These are phyloP conservation scores for Leishmania amazonensis DNA, from an alignment of 208 protist genomes.

Conservation along the genomic window DNA sequence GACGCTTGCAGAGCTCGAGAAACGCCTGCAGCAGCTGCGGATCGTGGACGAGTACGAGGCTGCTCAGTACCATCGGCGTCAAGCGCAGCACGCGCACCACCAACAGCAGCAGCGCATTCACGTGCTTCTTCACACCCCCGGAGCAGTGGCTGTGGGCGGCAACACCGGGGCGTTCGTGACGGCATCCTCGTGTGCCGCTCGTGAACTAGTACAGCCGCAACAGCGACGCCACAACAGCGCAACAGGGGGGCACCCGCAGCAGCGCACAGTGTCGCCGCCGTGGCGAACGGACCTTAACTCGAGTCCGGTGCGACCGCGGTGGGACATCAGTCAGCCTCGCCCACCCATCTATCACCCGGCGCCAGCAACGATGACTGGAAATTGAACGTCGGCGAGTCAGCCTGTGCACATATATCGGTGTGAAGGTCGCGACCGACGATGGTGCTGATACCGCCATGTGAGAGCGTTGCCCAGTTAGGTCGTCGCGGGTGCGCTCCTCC, in stretches of 20 bases:
- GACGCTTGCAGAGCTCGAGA: slow-evolving; percentile 58
- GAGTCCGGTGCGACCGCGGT: slow-evolving; percentile 47
- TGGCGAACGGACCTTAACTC: slow-evolving; percentile 79
- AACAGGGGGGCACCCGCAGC: slow-evolving; percentile 5
- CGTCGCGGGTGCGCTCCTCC: neutral
- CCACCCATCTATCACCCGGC: slow-evolving; percentile 29
- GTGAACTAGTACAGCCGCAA: neutral
- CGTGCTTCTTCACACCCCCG: slow-evolving; percentile 13
- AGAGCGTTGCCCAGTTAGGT: neutral
- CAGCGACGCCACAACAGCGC: slow-evolving; percentile 11
- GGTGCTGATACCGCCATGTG: neutral
- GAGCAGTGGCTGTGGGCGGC: neutral
- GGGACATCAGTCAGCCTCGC: slow-evolving; percentile 59
- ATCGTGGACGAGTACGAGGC: slow-evolving; percentile 27
- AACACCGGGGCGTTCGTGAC: neutral
- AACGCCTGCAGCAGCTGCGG: slow-evolving; percentile 54
- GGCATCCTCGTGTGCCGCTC: neutral
- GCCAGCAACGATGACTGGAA: neutral
- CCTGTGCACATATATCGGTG: neutral
- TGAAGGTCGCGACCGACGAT: neutral
- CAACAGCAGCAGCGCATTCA: slow-evolving; percentile 26
- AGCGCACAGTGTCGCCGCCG: slow-evolving; percentile 49
- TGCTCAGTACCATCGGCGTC: slow-evolving; percentile 18
- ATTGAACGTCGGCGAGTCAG: neutral
- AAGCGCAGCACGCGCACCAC: slow-evolving; percentile 6